Conservation (phyloP, 2,329 filamentous ascomycete species). For the Xylaria sp. region DNA sequence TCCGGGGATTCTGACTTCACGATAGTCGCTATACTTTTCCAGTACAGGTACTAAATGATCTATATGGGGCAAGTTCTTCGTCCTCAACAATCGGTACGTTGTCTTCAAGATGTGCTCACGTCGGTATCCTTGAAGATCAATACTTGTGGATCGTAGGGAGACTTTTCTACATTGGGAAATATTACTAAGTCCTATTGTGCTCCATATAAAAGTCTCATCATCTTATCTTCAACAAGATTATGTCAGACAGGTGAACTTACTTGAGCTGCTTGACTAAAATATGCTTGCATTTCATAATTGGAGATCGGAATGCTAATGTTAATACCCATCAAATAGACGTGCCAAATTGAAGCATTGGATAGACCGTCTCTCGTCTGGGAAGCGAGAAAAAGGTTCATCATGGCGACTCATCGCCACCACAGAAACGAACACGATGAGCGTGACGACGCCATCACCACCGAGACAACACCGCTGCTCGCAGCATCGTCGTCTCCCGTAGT, state of each 20-base stretch:
- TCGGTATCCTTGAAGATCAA: too few species aligned
- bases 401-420: conserved; percentile 9
- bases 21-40: too few species aligned
- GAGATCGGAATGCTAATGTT: background rate
- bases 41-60: too few species aligned
- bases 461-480: conserved; percentile 34
- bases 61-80: too few species aligned
- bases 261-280: background rate
- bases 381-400: background rate
- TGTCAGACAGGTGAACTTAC: background rate
- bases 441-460: conserved; percentile 20
- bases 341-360: background rate
- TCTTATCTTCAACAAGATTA: background rate
- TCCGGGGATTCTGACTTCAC: too few species aligned
- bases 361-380: background rate
- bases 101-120: too few species aligned
- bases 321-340: background rate
- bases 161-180: too few species aligned
- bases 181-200: background rate
- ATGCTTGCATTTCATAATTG: background rate
- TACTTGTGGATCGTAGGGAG: too few species aligned
- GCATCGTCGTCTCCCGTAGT: conserved; percentile 20
- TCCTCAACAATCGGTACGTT: too few species aligned
- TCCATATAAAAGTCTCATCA: background rate
- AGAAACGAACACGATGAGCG: conserved; percentile 20